A percentile compares a stretch with the other conserved stretches of the same genome.
Evolutionary conservation across 139 green algal species (phyloP).

Genomic region (Chlamydomonas asymmetrica): DNA sequence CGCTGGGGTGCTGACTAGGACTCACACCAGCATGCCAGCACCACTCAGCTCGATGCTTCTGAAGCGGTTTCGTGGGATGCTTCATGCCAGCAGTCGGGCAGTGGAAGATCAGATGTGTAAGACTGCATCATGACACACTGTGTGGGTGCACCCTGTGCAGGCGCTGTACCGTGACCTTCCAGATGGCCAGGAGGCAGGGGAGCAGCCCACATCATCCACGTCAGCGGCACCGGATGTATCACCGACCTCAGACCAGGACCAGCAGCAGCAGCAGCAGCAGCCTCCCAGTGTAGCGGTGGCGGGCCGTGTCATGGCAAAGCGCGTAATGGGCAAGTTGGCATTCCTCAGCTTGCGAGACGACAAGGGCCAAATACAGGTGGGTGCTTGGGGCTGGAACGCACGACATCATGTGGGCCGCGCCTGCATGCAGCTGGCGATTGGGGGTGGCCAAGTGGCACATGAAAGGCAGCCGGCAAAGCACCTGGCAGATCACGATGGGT

Average conservation of each 20-base stretch:
- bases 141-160: conserved; percentile 27
- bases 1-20: background rate
- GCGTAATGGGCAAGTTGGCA: conserved; percentile 97
- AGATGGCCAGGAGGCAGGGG: conserved; percentile 56
- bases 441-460: too few relatives aligned
- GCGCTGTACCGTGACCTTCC: conserved; percentile 60
- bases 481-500: too few relatives aligned
- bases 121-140: too few relatives aligned
- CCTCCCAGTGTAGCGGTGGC: conserved; percentile 89
- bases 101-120: too few relatives aligned
- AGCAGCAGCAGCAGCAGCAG: background rate
- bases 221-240: background rate
- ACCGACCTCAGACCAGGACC: background rate
- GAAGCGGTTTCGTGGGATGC: too few relatives aligned
- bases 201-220: too few relatives aligned
- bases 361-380: conserved; percentile 80
- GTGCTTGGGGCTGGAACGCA: too few relatives aligned
- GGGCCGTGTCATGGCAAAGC: conserved; percentile 84
- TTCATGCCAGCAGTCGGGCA: too few relatives aligned
- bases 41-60: too few relatives aligned
- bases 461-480: too few relatives aligned
- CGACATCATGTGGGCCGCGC: too few relatives aligned
- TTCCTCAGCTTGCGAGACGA: conserved; percentile 91
- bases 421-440: too few relatives aligned
- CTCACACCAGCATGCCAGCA: background rate